Conservation (phyloP, 2,329 filamentous ascomycete species). For the Cladorrhinum sp. region DNA sequence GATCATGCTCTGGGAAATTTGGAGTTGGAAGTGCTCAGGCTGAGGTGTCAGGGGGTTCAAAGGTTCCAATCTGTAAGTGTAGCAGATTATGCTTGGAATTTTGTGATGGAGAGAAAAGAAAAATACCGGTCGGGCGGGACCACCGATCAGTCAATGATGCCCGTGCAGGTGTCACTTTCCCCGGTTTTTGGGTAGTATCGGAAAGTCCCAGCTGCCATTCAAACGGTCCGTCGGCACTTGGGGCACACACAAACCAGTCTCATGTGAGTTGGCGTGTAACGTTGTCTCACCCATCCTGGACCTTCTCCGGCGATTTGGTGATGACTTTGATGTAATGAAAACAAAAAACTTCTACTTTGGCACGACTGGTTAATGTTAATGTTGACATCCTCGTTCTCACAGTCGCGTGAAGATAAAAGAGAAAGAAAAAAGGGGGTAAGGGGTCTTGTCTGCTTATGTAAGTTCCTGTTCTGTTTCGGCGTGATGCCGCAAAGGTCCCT, state of each 20-base stretch:
- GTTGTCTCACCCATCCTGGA: neutral
- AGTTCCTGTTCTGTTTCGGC: neutral
- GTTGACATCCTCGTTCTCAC: no score
- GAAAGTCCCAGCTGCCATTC: neutral
- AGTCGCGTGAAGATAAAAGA: neutral
- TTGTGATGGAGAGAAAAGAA: neutral
- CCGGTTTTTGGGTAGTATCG: neutral
- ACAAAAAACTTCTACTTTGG: no score
- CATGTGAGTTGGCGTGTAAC: neutral
- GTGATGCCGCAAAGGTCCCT: neutral
- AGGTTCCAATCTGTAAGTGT: neutral
- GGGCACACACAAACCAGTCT: neutral
- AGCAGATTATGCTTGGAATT: neutral
- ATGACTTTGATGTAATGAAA: no score
- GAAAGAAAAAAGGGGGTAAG: neutral
- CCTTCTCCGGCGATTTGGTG: neutral
- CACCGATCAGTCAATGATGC: neutral
- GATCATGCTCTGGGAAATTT: neutral
- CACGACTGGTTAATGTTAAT: no score
- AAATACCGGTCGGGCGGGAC: neutral
- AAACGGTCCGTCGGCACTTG: neutral
- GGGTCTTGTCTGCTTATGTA: neutral
- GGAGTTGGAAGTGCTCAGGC: neutral
- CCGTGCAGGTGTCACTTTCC: neutral
- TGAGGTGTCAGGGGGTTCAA: neutral